phyloP scores from a whole-genome alignment of 768 basidiomycete genomes.

The Mycena metata region DNA sequence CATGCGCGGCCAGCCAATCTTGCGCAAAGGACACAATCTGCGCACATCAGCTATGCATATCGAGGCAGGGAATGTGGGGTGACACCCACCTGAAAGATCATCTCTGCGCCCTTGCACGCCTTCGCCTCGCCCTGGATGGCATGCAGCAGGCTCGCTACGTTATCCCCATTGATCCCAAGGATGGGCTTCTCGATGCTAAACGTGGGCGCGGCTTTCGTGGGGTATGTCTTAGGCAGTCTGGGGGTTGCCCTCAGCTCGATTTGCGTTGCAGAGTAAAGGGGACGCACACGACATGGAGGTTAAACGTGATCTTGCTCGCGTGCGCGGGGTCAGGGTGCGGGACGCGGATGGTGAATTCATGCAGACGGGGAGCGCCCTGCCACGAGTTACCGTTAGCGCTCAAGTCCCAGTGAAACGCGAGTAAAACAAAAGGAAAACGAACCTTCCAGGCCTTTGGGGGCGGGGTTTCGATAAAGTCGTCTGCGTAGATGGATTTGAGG shows the following conservation, averaged over 20 bases:
- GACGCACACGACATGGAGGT: conserved; percentile 79
- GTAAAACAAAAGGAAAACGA: conserved; percentile 26
- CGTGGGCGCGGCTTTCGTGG: conserved; percentile 74
- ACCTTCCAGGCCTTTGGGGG: conserved; percentile 91
- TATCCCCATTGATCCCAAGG: conserved; percentile 68
- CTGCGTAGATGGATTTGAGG: conserved; percentile 83
- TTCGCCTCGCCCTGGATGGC: conserved; percentile 77
- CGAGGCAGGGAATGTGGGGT: not conserved
- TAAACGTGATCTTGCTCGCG: conserved; percentile 70
- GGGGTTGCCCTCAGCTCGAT: not conserved
- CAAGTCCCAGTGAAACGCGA: not conserved
- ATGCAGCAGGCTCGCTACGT: conserved; percentile 69
- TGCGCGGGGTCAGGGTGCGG: conserved; percentile 72
- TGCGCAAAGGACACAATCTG: conserved; percentile 78
- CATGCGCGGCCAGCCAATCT: conserved; percentile 76
- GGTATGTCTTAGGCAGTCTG: conserved; percentile 88
- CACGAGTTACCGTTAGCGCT: not conserved
- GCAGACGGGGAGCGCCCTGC: conserved; percentile 78
- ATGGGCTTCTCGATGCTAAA: conserved; percentile 79
- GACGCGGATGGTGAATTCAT: conserved; percentile 83
- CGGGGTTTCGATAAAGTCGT: conserved; percentile 80
- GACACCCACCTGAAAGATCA: conserved; percentile 79
- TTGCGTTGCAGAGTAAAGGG: conserved; percentile 9
- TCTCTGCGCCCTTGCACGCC: conserved; percentile 74
- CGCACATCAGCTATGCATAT: not conserved